Base-by-base conservation (phyloP, 164 flowering plant genomes). In the Liquidambar formosana region DNA sequence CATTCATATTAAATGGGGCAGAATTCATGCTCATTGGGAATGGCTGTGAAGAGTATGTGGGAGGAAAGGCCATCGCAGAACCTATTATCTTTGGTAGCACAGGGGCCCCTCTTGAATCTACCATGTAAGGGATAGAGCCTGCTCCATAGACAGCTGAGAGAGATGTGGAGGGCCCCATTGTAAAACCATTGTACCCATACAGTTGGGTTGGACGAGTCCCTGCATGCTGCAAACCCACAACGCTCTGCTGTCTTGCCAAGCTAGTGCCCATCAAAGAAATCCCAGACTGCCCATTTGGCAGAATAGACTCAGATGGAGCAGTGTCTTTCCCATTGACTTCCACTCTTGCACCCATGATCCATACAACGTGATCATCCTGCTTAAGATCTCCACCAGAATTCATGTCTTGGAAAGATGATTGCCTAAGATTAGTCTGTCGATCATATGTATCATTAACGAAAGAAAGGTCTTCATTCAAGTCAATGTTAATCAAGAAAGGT, bases 81-180 rank as follows among this genome's bases (percentile, higher is more conserved):
- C 85, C 80, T 69, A 83, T 51, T 41, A 88, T 66, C 62, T 85
- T 91, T 18, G 94, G 94, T 62, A 82, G 61, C 46, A 85, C 78
- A 23, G 85, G 82, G 33, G 81, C 74, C 71, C 86, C 92, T 66
- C 92, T 81, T 22, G 95, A 77, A 78, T 93, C 94, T 23, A 88
- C 79, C 88, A 82, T 84, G 71, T 81, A 87, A 22, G 90, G 92
- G 52, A 85, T 65, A 28, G 86, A 54, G 38, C 76, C 74, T 44
- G 86, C 68, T 63, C 88, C 82, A 77, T 88, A 89, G 68, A 86
- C 44, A 15, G 84, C 61, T 0, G 88, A 73, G 21, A 64, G 27
- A 45, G 82, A 57, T 71, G 70, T 54, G 1, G 75, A n/a, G 10
- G 78, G 75, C 45, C 67, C 67, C 44, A 72, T 28, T 53, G 74